phyloP scores from a whole-genome alignment of 139 green algal species.

The Picochlorum sp. region DNA sequence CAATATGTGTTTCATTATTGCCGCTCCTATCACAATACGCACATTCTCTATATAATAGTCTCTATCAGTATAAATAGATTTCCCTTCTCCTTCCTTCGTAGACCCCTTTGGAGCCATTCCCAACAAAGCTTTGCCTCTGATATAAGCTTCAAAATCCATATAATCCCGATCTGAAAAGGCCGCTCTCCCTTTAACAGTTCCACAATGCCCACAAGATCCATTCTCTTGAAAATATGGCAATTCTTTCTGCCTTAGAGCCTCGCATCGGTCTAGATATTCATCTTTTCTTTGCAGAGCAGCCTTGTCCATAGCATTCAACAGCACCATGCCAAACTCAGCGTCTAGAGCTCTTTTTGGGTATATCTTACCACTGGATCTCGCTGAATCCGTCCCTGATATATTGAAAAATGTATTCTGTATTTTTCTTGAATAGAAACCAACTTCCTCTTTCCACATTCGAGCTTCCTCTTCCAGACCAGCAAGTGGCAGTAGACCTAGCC shows the following conservation, averaged over 20 bases:
- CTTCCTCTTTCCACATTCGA: too few species aligned
- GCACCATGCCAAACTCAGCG: background rate
- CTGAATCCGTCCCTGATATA: background rate
- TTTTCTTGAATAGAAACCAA: background rate
- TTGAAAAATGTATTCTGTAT: background rate
- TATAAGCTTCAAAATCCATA: background rate
- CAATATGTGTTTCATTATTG: conserved; percentile 1
- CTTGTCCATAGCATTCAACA: background rate
- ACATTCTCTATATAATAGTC: background rate
- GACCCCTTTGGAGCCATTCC: background rate
- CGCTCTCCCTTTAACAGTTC: background rate
- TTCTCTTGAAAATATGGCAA: background rate
- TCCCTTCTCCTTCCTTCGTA: background rate
- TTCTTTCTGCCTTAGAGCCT: background rate
- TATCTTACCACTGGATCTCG: background rate
- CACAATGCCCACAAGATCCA: background rate
- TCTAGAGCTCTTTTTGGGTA: background rate
- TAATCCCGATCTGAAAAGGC: background rate
- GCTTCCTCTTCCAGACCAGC: background rate
- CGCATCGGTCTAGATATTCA: background rate
- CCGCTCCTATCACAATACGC: background rate
- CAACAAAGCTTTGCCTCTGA: background rate
- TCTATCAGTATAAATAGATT: background rate
- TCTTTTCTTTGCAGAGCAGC: background rate
- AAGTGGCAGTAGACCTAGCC: too few species aligned